Conservation (phyloP, 768 basidiomycete genomes). For the Cyclocybe aegerita region DNA sequence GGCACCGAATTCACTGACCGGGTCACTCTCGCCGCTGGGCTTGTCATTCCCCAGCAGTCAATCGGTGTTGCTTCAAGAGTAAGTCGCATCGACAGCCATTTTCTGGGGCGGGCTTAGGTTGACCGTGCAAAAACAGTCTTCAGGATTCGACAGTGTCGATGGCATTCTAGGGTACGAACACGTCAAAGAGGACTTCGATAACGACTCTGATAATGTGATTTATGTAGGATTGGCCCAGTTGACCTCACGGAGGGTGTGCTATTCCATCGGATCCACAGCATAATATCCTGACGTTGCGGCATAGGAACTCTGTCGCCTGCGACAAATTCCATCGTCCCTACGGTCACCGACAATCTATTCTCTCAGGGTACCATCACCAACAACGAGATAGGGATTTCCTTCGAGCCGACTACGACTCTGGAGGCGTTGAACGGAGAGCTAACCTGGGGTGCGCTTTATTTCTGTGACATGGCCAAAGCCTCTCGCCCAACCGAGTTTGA, state of each 20-base stretch:
- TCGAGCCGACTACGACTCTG: constrained; percentile 41
- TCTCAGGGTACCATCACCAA: constrained; percentile 33
- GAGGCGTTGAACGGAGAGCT: constrained; percentile 46
- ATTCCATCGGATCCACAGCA: neutral
- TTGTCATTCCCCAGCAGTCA: constrained; percentile 52
- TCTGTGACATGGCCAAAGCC: too few species aligned
- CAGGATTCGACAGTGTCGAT: constrained; percentile 51
- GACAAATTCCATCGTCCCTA: constrained; percentile 36
- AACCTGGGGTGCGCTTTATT: constrained; percentile 35
- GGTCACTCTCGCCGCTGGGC: constrained; percentile 44
- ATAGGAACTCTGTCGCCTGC: constrained; percentile 12
- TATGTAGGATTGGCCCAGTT: constrained; percentile 56
- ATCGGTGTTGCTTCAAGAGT: constrained; percentile 54
- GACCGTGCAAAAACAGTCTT: neutral
- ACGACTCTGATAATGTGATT: neutral
- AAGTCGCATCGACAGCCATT: neutral
- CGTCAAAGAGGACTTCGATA: neutral
- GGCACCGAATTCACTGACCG: constrained; percentile 32
- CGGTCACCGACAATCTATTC: constrained; percentile 57
- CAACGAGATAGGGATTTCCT: constrained; percentile 48
- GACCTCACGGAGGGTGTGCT: constrained; percentile 46
- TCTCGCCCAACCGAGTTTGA: neutral
- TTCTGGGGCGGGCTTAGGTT: too few species aligned
- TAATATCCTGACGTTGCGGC: neutral
- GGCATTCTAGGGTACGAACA: constrained; percentile 59